phyloP scores from a whole-genome alignment of 768 basidiomycete species.

The Amyloporia xantha region DNA sequence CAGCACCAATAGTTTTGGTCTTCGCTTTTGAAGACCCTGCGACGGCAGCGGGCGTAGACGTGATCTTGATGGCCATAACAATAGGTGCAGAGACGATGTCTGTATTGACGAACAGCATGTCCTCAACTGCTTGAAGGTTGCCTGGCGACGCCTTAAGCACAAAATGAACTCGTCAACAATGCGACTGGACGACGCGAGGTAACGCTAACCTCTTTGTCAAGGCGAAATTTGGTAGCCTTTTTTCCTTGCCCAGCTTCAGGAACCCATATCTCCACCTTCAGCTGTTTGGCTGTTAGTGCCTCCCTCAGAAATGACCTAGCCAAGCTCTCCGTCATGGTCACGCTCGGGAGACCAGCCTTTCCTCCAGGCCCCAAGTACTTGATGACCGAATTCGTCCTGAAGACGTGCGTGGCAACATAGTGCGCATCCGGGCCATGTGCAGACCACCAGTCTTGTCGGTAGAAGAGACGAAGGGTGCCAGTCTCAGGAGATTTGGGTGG shows the following conservation, averaged over 20 bases:
- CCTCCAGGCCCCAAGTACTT: constrained; percentile 78
- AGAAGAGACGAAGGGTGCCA: constrained; percentile 85
- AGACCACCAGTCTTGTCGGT: constrained; percentile 79
- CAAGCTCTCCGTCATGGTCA: constrained; percentile 66
- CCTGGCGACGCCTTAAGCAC: constrained; percentile 68
- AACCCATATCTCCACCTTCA: constrained; percentile 88
- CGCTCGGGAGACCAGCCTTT: constrained; percentile 58
- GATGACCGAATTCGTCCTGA: constrained; percentile 85
- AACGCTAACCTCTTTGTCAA: constrained; percentile 81
- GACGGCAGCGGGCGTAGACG: constrained; percentile 39
- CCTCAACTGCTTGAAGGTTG: constrained; percentile 50
- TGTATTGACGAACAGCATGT: constrained; percentile 66
- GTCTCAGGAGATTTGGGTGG: constrained; percentile 61
- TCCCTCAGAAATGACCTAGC: constrained; percentile 84
- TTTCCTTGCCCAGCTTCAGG: constrained; percentile 70
- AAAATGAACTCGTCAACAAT: neutral
- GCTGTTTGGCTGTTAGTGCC: constrained; percentile 82
- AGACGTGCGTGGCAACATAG: constrained; percentile 80
- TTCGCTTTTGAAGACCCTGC: constrained; percentile 43
- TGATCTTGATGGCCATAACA: constrained; percentile 82
- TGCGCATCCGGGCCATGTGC: constrained; percentile 84
- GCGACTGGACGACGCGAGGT: neutral
- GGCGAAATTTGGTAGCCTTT: constrained; percentile 63
- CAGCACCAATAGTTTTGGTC: constrained; percentile 71
- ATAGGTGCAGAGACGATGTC: constrained; percentile 83